These are phyloP conservation scores for Multifurca ochricompacta DNA, from an alignment of 768 basidiomycete genomes.

Conservation along the genomic window DNA sequence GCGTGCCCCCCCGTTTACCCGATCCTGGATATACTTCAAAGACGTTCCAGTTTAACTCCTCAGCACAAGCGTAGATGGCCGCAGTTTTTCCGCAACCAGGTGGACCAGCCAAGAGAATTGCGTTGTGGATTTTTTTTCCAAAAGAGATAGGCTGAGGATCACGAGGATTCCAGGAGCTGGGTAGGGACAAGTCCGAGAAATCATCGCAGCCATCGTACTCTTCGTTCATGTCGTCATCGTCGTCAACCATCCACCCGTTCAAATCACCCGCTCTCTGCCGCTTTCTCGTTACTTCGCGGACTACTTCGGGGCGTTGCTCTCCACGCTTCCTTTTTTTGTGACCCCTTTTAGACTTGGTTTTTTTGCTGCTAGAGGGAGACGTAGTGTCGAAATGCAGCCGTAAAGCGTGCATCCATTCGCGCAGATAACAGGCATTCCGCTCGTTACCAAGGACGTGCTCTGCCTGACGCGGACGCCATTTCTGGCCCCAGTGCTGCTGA, in stretches of 20 bases:
- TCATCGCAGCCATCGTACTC: not conserved
- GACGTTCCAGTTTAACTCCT: slow-evolving; percentile 91
- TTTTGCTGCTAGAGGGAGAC: slow-evolving; percentile 7
- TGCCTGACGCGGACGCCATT: slow-evolving; percentile 68
- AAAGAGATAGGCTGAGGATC: slow-evolving; percentile 26
- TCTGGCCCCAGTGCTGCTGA: slow-evolving; percentile 59
- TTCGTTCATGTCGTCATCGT: slow-evolving; percentile 3
- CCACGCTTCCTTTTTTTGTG: slow-evolving; percentile 13
- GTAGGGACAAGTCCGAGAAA: not conserved
- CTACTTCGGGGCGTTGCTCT: slow-evolving; percentile 11
- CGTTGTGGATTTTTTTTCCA: slow-evolving; percentile 60
- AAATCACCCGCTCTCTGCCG: slow-evolving; percentile 12
- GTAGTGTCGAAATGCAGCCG: slow-evolving; percentile 43
- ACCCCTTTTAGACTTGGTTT: slow-evolving; percentile 4
- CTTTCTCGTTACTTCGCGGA: slow-evolving; percentile 19
- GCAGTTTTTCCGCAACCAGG: slow-evolving; percentile 86
- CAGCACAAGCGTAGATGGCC: slow-evolving; percentile 87
- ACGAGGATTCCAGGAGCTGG: not conserved
- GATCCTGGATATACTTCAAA: slow-evolving; percentile 97
- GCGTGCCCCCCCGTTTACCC: slow-evolving; percentile 77
- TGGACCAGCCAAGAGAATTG: slow-evolving; percentile 79
- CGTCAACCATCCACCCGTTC: slow-evolving; percentile 18
- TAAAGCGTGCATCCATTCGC: slow-evolving; percentile 72
- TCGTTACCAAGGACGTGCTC: slow-evolving; percentile 77
- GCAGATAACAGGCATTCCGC: slow-evolving; percentile 55